Evolutionary conservation across 192 early-diverging fungal genomes (phyloP).

Genomic region (Coemansia guatemalensis): DNA sequence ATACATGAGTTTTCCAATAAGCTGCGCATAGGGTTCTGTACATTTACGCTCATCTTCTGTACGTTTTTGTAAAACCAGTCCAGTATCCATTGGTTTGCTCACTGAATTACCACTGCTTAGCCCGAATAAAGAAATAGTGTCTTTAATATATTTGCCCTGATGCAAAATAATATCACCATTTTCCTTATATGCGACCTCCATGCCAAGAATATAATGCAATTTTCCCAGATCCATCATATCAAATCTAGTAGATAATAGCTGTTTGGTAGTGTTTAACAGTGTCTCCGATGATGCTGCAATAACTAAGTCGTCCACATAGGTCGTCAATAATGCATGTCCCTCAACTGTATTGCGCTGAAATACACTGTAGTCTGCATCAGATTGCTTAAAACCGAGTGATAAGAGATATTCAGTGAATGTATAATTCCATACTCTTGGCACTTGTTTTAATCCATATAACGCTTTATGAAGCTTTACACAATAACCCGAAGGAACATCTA

Average conservation of each 20-base stretch:
- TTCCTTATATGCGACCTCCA: background rate
- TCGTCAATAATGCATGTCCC: background rate
- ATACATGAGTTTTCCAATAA: background rate
- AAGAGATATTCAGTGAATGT: background rate
- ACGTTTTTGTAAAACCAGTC: background rate
- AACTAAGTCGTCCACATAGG: slow-evolving; percentile 14
- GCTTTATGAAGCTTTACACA: background rate
- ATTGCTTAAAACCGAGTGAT: background rate
- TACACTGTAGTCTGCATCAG: background rate
- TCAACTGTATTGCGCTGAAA: background rate
- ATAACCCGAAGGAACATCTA: background rate
- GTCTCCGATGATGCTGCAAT: background rate
- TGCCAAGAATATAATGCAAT: slow-evolving; percentile 3
- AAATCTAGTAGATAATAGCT: background rate
- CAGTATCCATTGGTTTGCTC: slow-evolving; percentile 1
- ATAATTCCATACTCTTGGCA: slow-evolving; percentile 9
- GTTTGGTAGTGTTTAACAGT: background rate
- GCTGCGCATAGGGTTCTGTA: background rate
- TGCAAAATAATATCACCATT: background rate
- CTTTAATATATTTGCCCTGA: background rate
- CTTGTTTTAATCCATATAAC: slow-evolving; percentile 17
- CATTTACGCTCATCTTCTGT: background rate
- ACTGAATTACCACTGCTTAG: background rate
- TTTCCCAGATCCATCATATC: slow-evolving; percentile 5
- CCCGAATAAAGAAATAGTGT: background rate